Evolutionary conservation across 2,329 filamentous ascomycete species (phyloP), one percentile per base, ranked within the genome.

Genomic region (Alternaria conjuncta): DNA sequence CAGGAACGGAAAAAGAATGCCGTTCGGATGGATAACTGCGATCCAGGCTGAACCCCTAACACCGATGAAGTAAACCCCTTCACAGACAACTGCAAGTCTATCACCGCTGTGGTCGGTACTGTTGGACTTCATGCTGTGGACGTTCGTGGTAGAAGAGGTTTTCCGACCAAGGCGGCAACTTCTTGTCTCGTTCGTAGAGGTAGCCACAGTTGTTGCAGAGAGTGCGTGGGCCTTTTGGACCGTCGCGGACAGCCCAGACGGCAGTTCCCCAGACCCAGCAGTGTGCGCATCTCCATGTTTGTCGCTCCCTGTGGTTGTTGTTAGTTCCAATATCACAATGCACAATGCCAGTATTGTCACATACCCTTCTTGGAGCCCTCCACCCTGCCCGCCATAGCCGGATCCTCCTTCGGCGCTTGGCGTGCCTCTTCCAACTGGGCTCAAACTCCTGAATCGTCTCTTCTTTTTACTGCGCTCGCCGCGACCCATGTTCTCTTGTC

Each of bases 401-500:
- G 89, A 86, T 28, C 58, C 58, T 13, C 59, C 60, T 47, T 56
- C 85, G 53, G 84, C 83, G 70, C 96, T 94, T 1, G 94, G 94
- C 2, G 94, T 97, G 11, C 92, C 92, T 61, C 94, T 86, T n/a
- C 87, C 92, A 20, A 89, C 82, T 0, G 96, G 95, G 75, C 93
- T 96, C 66, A 97, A 80, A 79, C 94, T 97, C 70, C 94, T 88
- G 83, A 97, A 97, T 25, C 94, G 87, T 68, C 92, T 88, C 88
- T 97, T 97, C 86, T 97, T 97, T 86, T 97, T 98, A 72, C 92
- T 96, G 49, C 95, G 85, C 81, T 97, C 95, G 23, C 95, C 95
- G 58, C 95, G 87, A 21, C 95, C 95, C 89, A 97, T 94, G 5
- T 96, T 93, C 75, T 97, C 88, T 45, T 83, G 77, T 64, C 75